phyloP scores from a whole-genome alignment of 441 rosid species.

The Populus hybrid region DNA sequence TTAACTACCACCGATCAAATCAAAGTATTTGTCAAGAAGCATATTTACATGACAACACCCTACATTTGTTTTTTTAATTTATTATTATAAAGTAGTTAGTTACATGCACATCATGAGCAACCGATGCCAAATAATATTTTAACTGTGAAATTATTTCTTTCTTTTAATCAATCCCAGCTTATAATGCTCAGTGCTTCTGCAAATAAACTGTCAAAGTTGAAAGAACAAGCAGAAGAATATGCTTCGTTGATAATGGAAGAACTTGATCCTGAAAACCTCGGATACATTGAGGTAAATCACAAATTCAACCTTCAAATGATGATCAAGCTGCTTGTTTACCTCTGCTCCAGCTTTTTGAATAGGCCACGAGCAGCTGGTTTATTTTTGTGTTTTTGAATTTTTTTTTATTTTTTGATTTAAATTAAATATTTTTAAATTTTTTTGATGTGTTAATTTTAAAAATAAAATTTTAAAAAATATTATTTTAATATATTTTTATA shows the following conservation, averaged over 20 bases:
- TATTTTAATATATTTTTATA: too few relatives aligned
- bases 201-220: conserved; percentile 81
- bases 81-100: neutral
- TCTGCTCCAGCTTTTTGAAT: too few relatives aligned
- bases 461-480: too few relatives aligned
- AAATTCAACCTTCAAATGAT: neutral
- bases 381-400: too few relatives aligned
- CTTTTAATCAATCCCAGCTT: conserved; percentile 48
- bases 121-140: neutral
- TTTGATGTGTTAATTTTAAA: too few relatives aligned
- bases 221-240: conserved; percentile 93
- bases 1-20: neutral
- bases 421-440: too few relatives aligned
- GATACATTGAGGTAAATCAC: conserved; percentile 82
- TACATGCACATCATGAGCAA: neutral
- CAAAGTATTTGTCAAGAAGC: neutral
- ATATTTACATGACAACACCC: neutral
- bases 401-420: too few relatives aligned
- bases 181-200: conserved; percentile 96
- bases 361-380: neutral
- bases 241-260: conserved; percentile 98
- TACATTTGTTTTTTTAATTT: neutral
- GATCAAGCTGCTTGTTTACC: too few relatives aligned
- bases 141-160: neutral
- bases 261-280: conserved; percentile 87